Percentiles rank a stretch among this genome's conserved stretches.
Evolutionary conservation across 305 asterid species (phyloP).

Genomic region (Rubia tinctorum): DNA sequence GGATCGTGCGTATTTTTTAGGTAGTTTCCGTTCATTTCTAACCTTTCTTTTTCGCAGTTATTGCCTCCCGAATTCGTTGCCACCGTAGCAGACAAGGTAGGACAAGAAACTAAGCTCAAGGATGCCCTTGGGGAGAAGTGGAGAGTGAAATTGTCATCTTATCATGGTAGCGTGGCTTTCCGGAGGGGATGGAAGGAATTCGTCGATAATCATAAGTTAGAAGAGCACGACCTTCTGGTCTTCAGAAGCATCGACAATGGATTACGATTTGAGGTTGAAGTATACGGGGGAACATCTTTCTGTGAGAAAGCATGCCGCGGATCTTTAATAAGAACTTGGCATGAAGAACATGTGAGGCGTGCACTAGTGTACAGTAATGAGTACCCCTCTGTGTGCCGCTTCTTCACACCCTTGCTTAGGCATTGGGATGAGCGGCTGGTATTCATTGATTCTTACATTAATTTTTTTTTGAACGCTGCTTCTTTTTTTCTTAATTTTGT

Average conservation of each 20-base stretch:
- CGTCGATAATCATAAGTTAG: background rate
- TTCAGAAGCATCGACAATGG: background rate
- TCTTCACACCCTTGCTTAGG: background rate
- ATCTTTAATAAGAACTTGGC: no score
- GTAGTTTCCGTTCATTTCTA: no score
- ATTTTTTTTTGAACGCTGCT: no score
- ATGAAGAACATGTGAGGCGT: no score
- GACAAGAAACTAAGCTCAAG: background rate
- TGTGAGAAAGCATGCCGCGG: background rate
- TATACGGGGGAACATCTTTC: background rate
- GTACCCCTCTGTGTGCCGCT: background rate
- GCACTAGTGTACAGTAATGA: no score
- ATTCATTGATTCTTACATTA: background rate
- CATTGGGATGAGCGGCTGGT: background rate
- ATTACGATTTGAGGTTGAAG: background rate
- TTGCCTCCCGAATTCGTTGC: background rate
- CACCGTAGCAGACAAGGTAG: background rate
- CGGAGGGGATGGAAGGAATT: background rate
- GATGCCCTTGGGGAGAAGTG: background rate
- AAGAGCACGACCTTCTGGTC: background rate
- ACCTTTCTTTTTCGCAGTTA: background rate
- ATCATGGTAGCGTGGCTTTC: background rate
- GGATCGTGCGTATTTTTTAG: no score
- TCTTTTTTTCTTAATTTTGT: no score
- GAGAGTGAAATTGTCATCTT: background rate